phyloP scores from a whole-genome alignment of 192 early-diverging fungal species.

The Kickxella alabastrina region DNA sequence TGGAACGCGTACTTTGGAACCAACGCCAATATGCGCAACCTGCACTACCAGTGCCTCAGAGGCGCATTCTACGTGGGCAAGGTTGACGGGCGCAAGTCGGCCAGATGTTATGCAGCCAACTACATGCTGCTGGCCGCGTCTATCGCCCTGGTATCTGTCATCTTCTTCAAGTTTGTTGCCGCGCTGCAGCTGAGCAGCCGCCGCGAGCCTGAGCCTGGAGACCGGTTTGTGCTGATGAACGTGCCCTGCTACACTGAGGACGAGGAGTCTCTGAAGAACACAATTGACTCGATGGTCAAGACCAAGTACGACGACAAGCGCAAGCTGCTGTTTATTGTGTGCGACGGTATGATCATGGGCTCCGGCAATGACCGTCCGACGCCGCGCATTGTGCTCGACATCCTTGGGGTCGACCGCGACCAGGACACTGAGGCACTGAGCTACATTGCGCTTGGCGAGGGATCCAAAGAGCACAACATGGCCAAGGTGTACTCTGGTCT shows the following conservation, averaged over 20 bases:
- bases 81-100: constrained; percentile 73
- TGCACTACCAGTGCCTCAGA: constrained; percentile 68
- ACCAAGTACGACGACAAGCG: constrained; percentile 95
- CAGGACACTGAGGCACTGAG: constrained; percentile 77
- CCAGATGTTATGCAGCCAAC: constrained; percentile 68
- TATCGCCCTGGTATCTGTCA: constrained; percentile 73
- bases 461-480: constrained; percentile 86
- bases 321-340: constrained; percentile 90
- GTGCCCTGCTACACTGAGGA: constrained; percentile 97
- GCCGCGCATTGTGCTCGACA: constrained; percentile 93
- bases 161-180: constrained; percentile 90
- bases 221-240: constrained; percentile 88
- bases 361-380: constrained; percentile 93
- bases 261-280: constrained; percentile 85
- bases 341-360: constrained; percentile 95
- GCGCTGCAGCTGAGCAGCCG: constrained; percentile 79
- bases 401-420: constrained; percentile 86
- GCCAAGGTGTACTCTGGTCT: constrained; percentile 95
- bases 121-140: constrained; percentile 79
- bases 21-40: constrained; percentile 38
- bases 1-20: constrained; percentile 55
- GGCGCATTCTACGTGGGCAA: constrained; percentile 81
- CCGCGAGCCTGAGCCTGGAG: constrained; percentile 75
- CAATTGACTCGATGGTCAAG: constrained; percentile 84
- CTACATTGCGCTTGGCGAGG: constrained; percentile 85